These are phyloP conservation scores for Tolypocladium album DNA, from an alignment of 2,329 filamentous ascomycete genomes.

Conservation along the genomic window DNA sequence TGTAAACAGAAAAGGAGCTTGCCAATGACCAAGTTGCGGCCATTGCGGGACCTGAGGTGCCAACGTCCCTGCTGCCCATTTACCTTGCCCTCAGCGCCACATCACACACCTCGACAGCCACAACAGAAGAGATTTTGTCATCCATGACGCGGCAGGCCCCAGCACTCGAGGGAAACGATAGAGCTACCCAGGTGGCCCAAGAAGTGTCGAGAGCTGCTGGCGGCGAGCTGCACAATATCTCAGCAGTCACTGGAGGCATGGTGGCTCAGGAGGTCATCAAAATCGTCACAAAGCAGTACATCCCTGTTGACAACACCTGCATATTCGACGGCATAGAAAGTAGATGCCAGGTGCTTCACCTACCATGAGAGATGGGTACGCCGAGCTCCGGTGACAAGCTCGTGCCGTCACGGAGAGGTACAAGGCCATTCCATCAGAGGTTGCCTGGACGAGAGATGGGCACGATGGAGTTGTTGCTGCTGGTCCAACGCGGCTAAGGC, in stretches of 20 bases:
- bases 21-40: slow-evolving; percentile 42
- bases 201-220: slow-evolving; percentile 69
- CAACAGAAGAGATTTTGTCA: slow-evolving; percentile 42
- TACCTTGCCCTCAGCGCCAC: slow-evolving; percentile 55
- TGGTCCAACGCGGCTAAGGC: not conserved
- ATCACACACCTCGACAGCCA: slow-evolving; percentile 30
- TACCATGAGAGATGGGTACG: slow-evolving; percentile 20
- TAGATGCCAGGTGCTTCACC: slow-evolving; percentile 46
- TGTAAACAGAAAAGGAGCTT: slow-evolving; percentile 37
- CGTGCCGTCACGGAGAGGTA: not conserved
- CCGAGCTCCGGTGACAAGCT: not conserved
- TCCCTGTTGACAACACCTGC: slow-evolving; percentile 61
- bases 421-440: not conserved
- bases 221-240: slow-evolving; percentile 86
- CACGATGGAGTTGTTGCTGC: not conserved
- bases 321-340: slow-evolving; percentile 59
- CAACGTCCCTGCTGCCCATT: slow-evolving; percentile 53
- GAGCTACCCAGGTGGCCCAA: slow-evolving; percentile 42
- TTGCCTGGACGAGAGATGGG: not conserved
- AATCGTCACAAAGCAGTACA: slow-evolving; percentile 63
- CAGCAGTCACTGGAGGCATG: slow-evolving; percentile 78
- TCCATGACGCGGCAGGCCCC: slow-evolving; percentile 31
- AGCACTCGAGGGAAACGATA: slow-evolving; percentile 36
- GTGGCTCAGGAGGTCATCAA: slow-evolving; percentile 98
- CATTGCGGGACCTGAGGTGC: slow-evolving; percentile 33